Conservation (phyloP, 441 rosid species). For the Adansonia grandidieri region DNA sequence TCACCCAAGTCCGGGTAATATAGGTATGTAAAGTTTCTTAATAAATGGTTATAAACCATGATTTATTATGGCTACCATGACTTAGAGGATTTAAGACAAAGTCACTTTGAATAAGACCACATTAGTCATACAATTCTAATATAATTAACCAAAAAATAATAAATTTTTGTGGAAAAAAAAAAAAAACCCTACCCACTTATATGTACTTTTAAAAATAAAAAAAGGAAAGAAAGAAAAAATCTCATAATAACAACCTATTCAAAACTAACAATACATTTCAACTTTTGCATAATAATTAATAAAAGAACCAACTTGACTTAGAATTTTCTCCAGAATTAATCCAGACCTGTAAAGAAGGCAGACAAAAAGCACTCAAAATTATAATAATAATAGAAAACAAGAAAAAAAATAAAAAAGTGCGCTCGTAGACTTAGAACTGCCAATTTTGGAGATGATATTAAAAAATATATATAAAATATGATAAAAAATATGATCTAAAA, state of each 20-base stretch:
- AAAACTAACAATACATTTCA: background rate
- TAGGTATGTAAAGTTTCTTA: background rate
- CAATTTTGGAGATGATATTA: no score
- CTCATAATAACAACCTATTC: slow-evolving; percentile 8
- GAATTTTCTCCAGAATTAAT: slow-evolving; percentile 8
- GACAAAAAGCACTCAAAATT: background rate
- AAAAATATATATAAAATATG: background rate
- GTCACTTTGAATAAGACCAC: background rate
- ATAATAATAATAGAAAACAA: background rate
- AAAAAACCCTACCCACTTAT: slow-evolving; percentile 13
- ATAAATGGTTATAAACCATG: background rate
- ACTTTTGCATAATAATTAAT: slow-evolving; percentile 12
- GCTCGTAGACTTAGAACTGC: no score
- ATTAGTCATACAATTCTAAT: slow-evolving; percentile 1
- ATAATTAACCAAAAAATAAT: background rate
- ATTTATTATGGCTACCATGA: background rate
- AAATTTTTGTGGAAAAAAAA: background rate
- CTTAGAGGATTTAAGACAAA: background rate
- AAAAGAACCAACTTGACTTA: background rate
- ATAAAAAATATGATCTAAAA: background rate
- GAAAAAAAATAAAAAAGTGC: background rate
- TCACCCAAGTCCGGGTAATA: no score
- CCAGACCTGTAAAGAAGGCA: background rate
- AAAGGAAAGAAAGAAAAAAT: background rate
- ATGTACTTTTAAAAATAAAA: background rate